phyloP scores from a whole-genome alignment of 148 eudicot species.

The Tetragonia tetragonoides region DNA sequence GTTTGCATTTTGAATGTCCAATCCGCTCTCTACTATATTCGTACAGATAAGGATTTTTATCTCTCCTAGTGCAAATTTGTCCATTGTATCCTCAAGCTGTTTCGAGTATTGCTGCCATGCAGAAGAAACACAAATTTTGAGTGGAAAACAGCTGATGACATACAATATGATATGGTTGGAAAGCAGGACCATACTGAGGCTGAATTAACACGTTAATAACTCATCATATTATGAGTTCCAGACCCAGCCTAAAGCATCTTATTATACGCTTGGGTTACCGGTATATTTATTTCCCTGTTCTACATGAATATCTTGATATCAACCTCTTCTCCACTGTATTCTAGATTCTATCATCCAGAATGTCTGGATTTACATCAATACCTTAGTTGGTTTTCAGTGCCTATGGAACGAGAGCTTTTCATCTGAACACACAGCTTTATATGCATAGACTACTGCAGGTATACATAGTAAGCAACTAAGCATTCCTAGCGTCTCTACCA shows the following conservation, averaged over 20 bases:
- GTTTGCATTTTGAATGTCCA: slow-evolving; percentile 96
- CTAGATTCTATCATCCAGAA: background rate
- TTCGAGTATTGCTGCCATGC: slow-evolving; percentile 86
- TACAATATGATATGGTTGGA: background rate
- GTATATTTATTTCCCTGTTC: background rate
- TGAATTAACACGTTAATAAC: background rate
- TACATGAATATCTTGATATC: background rate
- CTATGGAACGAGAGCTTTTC: background rate
- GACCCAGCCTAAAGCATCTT: background rate
- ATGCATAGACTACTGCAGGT: background rate
- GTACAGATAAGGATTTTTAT: slow-evolving; percentile 82
- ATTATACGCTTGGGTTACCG: background rate
- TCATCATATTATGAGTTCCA: background rate
- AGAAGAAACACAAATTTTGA: slow-evolving; percentile 18
- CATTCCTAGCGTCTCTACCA: too few relatives aligned
- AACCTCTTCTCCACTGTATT: background rate
- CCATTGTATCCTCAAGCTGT: slow-evolving; percentile 97
- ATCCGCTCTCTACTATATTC: slow-evolving; percentile 95
- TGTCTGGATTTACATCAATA: background rate
- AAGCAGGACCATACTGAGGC: background rate
- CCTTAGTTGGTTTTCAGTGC: background rate
- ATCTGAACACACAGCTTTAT: background rate
- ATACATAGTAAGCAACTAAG: background rate
- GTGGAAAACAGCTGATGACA: background rate
- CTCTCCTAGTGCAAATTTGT: slow-evolving; percentile 65